Percentiles rank a stretch among this genome's conserved stretches.
These are phyloP conservation scores for Yamadazyma dendronema DNA, from an alignment of 1,139 yeast genomes.

Conservation along the genomic window DNA sequence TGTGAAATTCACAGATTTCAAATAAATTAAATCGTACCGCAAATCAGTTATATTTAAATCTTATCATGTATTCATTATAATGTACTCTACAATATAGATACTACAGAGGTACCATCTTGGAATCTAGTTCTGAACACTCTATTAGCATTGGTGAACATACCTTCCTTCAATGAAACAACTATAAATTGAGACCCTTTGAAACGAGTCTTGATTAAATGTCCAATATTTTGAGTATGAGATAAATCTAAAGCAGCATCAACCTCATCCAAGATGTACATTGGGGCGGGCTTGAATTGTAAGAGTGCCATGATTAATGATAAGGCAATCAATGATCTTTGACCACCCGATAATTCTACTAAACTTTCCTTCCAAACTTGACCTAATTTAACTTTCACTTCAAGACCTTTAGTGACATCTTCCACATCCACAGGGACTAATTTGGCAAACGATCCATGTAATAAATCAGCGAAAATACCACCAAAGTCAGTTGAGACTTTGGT, in stretches of 20 bases:
- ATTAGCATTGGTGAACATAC: constrained; percentile 97
- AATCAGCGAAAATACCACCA: constrained; percentile 87
- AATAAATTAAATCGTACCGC: too few relatives aligned
- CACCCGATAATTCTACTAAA: constrained; percentile 93
- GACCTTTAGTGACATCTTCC: constrained; percentile 82
- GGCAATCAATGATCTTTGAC: constrained; percentile 93
- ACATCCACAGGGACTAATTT: constrained; percentile 81
- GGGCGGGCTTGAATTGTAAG: constrained; percentile 94
- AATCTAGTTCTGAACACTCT: constrained; percentile 89
- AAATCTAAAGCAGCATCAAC: constrained; percentile 98
- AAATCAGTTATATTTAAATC: too few relatives aligned
- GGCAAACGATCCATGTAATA: constrained; percentile 88
- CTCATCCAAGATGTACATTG: constrained; percentile 95
- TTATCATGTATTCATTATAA: background rate
- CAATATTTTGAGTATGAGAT: constrained; percentile 96
- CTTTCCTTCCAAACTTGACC: constrained; percentile 97
- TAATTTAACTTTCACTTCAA: constrained; percentile 85
- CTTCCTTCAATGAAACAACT: constrained; percentile 94
- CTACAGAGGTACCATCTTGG: constrained; percentile 96
- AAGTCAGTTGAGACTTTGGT: constrained; percentile 83
- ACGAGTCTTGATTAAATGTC: constrained; percentile 90
- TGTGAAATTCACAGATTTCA: too few relatives aligned
- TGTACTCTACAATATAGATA: constrained; percentile 41
- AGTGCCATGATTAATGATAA: constrained; percentile 86
- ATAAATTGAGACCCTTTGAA: constrained; percentile 96